A percentile compares a stretch with the other conserved stretches of the same genome.
Evolutionary conservation across 2,329 filamentous ascomycete species (phyloP).

Genomic region (Sclerotinia trifoliorum): DNA sequence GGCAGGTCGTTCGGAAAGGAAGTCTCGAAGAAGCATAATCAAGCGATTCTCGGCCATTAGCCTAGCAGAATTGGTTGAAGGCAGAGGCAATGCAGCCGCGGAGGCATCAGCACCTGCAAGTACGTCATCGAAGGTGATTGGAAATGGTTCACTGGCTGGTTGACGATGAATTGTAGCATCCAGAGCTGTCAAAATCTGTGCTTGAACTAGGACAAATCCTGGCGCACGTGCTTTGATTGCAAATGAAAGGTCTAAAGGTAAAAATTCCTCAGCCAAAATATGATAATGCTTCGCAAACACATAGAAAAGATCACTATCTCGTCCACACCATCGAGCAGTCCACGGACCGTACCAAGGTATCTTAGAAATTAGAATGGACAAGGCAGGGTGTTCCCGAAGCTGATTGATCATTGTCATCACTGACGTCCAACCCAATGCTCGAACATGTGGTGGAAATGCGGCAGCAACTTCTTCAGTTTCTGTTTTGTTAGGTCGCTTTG

Average conservation of each 20-base stretch:
- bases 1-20: conserved; percentile 59
- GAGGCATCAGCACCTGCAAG: conserved; percentile 57
- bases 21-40: conserved; percentile 67
- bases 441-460: conserved; percentile 48
- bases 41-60: conserved; percentile 70
- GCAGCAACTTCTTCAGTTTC: conserved; percentile 40
- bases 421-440: conserved; percentile 60
- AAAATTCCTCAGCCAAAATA: conserved; percentile 60
- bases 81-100: conserved; percentile 55
- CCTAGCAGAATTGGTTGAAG: conserved; percentile 58
- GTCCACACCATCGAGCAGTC: conserved; percentile 69
- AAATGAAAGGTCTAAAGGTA: conserved; percentile 51
- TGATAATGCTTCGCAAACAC: conserved; percentile 72
- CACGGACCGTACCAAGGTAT: conserved; percentile 68
- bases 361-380: conserved; percentile 59
- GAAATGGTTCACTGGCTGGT: conserved; percentile 47
- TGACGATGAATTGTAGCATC: conserved; percentile 68
- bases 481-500: conserved; percentile 52
- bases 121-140: conserved; percentile 66
- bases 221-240: conserved; percentile 61
- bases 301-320: conserved; percentile 72
- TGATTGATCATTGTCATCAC: conserved; percentile 54
- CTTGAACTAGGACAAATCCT: conserved; percentile 60
- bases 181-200: conserved; percentile 64
- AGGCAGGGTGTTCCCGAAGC: conserved; percentile 52